Evolutionary conservation across 78 protist species (phyloP).

Genomic region (slime mould (Dictyostelium discoideum)): dicty_2.7 NC_007089.4:4232501-4233000

Average conservation of each 20-base stretch:
- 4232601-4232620: neutral
- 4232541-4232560: slow-evolving; percentile 14
- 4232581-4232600: neutral
- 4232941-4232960: slow-evolving; percentile 1
- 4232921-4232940: neutral
- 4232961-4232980: neutral
- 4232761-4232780: neutral
- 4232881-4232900: neutral
- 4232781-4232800: neutral
- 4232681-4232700: neutral
- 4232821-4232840: neutral
- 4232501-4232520: neutral
- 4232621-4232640: neutral
- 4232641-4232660: neutral
- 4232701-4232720: neutral
- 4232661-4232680: neutral
- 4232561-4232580: slow-evolving; percentile 5
- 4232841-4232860: neutral
- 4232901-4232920: neutral
- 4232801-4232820: neutral
- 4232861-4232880: neutral
- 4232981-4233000: neutral
- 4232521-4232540: neutral
- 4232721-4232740: neutral
- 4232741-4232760: neutral